phyloP scores from a whole-genome alignment of 2,329 filamentous ascomycete genomes.

The Ceratocystis harringtonii region DNA sequence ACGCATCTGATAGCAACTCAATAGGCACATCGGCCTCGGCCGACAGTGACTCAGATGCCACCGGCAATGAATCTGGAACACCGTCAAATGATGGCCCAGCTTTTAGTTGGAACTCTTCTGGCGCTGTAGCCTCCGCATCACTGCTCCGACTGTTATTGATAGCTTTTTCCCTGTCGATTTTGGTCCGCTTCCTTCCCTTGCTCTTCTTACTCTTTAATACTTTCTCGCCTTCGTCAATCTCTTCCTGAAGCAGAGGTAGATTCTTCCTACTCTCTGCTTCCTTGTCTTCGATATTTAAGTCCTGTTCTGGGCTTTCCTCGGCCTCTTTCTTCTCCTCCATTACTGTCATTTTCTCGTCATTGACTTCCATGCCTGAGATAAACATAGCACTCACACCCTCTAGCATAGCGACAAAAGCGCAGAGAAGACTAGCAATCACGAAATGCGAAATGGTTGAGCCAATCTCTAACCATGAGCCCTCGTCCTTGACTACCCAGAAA shows the following conservation, averaged over 20 bases:
- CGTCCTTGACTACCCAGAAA: conserved; percentile 94
- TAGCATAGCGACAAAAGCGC: conserved; percentile 76
- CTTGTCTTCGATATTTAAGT: background rate
- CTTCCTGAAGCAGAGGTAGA: background rate
- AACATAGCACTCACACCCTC: conserved; percentile 77
- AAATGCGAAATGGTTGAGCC: conserved; percentile 95
- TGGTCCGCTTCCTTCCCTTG: background rate
- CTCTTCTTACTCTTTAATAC: background rate
- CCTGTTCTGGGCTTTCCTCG: background rate
- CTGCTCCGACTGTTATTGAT: background rate
- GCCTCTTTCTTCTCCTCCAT: background rate
- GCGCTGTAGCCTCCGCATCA: background rate
- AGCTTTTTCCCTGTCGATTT: background rate
- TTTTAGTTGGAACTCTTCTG: background rate
- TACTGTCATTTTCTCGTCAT: conserved; percentile 22
- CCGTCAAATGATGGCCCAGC: background rate
- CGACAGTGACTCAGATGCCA: background rate
- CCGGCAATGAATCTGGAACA: background rate
- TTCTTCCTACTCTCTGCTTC: background rate
- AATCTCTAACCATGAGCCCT: conserved; percentile 95
- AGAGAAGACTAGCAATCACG: conserved; percentile 74
- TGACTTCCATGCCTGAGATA: conserved; percentile 63
- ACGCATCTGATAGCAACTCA: conserved; percentile 2
- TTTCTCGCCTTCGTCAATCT: background rate
- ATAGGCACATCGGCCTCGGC: background rate